A percentile compares a stretch with the other conserved stretches of the same genome.
phyloP scores from a whole-genome alignment of 225 moss, liverwort and hornwort genomes.

The Sphagnum tenellum region DNA sequence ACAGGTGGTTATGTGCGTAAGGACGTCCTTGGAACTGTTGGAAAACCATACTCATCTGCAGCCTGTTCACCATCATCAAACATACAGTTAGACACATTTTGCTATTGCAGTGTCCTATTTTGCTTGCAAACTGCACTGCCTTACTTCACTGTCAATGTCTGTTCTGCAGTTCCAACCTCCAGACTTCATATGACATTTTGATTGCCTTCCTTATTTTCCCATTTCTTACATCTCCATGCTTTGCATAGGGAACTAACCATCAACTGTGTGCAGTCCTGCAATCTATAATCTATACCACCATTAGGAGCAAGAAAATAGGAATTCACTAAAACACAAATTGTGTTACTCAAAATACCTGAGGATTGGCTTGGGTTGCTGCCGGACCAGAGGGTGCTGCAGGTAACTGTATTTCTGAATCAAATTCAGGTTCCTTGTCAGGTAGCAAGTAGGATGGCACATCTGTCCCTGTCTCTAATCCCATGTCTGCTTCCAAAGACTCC shows the following conservation, averaged over 20 bases:
- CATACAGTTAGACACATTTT: neutral
- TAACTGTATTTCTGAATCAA: constrained; percentile 58
- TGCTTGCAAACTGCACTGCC: no score
- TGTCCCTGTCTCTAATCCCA: constrained; percentile 76
- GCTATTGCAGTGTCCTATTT: no score
- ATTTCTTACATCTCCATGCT: neutral
- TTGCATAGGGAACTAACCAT: no score
- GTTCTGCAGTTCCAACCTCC: no score
- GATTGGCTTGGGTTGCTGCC: constrained; percentile 31
- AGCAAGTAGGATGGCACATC: constrained; percentile 87
- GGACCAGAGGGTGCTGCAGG: constrained; percentile 79
- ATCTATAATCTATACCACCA: neutral
- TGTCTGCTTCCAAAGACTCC: constrained; percentile 85
- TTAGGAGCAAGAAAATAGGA: neutral
- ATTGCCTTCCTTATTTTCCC: neutral
- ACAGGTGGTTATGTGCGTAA: constrained; percentile 54
- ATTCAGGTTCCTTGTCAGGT: constrained; percentile 69
- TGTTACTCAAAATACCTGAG: constrained; percentile 35
- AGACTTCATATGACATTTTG: neutral
- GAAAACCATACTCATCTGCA: constrained; percentile 85
- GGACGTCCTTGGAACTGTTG: constrained; percentile 66
- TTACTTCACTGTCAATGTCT: no score
- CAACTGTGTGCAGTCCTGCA: neutral
- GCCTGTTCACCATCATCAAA: constrained; percentile 36
- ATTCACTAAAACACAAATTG: neutral